Evolutionary conservation across 805 yeast genomes (phyloP), one percentile per base, ranked within the genome.

Genomic region (Wickerhamomyces silvicola): DNA sequence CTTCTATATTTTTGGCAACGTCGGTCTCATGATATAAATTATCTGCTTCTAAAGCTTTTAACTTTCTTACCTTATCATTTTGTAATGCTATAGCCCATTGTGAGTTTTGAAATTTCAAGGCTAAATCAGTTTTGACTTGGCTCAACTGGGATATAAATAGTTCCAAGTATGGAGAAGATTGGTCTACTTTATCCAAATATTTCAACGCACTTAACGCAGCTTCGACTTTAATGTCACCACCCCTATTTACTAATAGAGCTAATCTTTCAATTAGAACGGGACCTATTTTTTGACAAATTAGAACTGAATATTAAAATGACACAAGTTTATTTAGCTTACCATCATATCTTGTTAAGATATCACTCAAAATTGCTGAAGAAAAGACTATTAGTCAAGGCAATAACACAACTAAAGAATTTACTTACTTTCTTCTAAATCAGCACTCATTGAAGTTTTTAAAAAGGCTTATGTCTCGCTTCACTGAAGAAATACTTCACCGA

Each of bases 21-120:
- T 45, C 51, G 6, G 43, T 30, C 23, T 50, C 53, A 22, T 48
- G 50, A 29, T 44, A 49, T 7, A 45, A n/a, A n/a, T 25, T 31
- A n/a, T 45, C 50, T 7, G 39, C 41, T 10, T 35, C 37, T n/a
- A 42, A 17, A 0, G 33, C 42, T 19, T 28, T 36, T 24, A 46
- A 13, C 15, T 24, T 39, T 10, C 14, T 36, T 3, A 22, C 18
- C 23, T 27, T 38, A 6, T 16, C 28, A 13, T 28, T 32, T 15
- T 31, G 30, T 22, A 33, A 14, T 5, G 21, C 8, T 2, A 13
- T 14, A 1, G 21, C 16, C 41, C 46, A 42, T 17, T 35, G 33
- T 6, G 37, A 37, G 12, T 30, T 22, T 11, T 7, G 21, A 22
- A 35, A 40, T 11, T 21, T 24, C 5, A 15, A 24, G 8, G 30